These are phyloP conservation scores for Lactarius akahatsu DNA, from an alignment of 768 basidiomycete genomes.

Conservation along the genomic window DNA sequence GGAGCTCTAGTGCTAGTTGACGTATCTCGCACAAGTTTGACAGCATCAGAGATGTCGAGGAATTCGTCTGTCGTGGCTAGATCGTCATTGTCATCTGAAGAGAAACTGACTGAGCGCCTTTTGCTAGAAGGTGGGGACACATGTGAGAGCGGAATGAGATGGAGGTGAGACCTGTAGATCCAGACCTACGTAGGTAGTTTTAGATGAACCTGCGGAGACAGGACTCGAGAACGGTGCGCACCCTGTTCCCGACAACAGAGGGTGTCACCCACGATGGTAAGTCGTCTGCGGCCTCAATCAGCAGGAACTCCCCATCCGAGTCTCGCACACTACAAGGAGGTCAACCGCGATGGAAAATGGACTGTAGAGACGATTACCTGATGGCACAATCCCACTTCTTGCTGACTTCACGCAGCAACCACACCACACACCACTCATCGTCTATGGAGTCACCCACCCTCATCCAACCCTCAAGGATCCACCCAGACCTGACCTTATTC, in stretches of 20 bases:
- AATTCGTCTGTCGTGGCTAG: slow-evolving; percentile 47
- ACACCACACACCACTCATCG: slow-evolving; percentile 96
- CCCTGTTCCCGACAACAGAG: slow-evolving; percentile 88
- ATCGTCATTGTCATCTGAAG: slow-evolving; percentile 52
- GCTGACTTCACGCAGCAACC: slow-evolving; percentile 79
- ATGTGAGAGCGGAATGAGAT: slow-evolving; percentile 81
- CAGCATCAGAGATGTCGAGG: slow-evolving; percentile 59
- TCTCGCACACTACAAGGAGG: slow-evolving; percentile 60
- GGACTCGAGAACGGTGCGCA: slow-evolving; percentile 46
- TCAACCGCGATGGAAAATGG: background rate
- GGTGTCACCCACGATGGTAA: slow-evolving; percentile 92
- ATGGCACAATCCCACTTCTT: slow-evolving; percentile 77
- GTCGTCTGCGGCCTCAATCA: slow-evolving; percentile 93
- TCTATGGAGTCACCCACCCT: slow-evolving; percentile 96
- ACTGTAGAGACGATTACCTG: slow-evolving; percentile 49
- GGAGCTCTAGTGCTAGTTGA: slow-evolving; percentile 59
- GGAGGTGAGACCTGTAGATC: slow-evolving; percentile 80
- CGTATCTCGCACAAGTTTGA: slow-evolving; percentile 58
- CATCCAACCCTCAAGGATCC: slow-evolving; percentile 78
- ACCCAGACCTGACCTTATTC: slow-evolving; percentile 47
- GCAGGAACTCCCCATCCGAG: slow-evolving; percentile 91
- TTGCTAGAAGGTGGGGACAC: slow-evolving; percentile 64
- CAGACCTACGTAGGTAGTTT: slow-evolving; percentile 65
- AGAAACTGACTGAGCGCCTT: slow-evolving; percentile 42
- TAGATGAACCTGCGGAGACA: background rate